Evolutionary conservation across 2,329 filamentous ascomycete species (phyloP).

Genomic region (Emmonsiellopsis sp.): DNA sequence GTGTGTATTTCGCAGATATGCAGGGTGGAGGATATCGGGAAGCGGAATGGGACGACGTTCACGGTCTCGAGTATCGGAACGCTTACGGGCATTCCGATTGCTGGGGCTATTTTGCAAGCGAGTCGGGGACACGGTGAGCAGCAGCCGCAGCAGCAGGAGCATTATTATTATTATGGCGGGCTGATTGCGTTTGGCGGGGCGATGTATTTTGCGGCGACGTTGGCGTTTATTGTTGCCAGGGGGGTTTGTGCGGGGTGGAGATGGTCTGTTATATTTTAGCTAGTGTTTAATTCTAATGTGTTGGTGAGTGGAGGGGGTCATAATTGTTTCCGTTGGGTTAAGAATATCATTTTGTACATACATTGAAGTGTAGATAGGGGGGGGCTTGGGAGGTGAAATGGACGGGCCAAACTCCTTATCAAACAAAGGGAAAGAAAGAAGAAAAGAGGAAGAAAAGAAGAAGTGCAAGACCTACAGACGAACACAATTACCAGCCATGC

Average conservation of each 20-base stretch:
- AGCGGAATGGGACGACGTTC: slow-evolving; percentile 17
- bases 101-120: slow-evolving; percentile 15
- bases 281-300: too few species aligned
- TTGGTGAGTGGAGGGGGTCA: too few species aligned
- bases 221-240: slow-evolving; percentile 17
- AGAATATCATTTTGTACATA: too few species aligned
- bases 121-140: slow-evolving; percentile 4
- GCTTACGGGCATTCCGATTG: slow-evolving; percentile 17
- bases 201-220: slow-evolving; percentile 13
- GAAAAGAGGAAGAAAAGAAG: too few species aligned
- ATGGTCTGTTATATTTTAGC: slow-evolving; percentile 2
- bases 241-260: slow-evolving; percentile 16
- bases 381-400: too few species aligned
- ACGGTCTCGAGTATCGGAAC: slow-evolving; percentile 16
- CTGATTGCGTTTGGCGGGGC: slow-evolving; percentile 16
- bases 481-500: too few species aligned
- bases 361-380: too few species aligned
- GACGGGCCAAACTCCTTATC: too few species aligned
- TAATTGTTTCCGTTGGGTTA: too few species aligned
- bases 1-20: slow-evolving; percentile 24
- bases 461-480: too few species aligned
- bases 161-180: slow-evolving; percentile 6
- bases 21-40: slow-evolving; percentile 19
- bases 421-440: too few species aligned
- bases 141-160: not conserved